Evolutionary conservation across 164 flowering plant species (phyloP).

Genomic region (Umbellularia californica): DNA sequence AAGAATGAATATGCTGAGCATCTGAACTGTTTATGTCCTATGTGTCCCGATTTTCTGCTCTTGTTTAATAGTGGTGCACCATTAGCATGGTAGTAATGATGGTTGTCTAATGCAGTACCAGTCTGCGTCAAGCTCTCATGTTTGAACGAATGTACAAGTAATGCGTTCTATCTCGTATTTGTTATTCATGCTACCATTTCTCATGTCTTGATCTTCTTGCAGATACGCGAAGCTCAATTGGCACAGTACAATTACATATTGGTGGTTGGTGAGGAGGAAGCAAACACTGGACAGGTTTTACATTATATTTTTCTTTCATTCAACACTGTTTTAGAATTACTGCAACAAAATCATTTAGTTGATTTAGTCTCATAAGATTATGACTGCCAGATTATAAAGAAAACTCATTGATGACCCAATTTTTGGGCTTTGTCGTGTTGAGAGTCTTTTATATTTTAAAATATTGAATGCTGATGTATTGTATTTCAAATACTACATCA

Average conservation of each 20-base stretch:
- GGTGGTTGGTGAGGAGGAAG: constrained; percentile 95
- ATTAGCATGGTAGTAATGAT: neutral
- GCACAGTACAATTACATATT: constrained; percentile 92
- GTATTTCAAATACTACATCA: too few species aligned
- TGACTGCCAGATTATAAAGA: too few species aligned
- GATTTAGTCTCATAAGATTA: neutral
- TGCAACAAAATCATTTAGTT: neutral
- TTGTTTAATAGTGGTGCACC: neutral
- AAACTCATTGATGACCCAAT: neutral
- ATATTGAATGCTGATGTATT: too few species aligned
- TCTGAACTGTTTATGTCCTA: neutral
- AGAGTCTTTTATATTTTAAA: too few species aligned
- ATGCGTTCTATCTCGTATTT: neutral
- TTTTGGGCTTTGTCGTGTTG: neutral
- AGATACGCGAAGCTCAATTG: constrained; percentile 96
- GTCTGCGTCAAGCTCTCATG: neutral
- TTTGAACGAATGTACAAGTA: neutral
- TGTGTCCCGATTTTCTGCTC: neutral
- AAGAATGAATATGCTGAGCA: neutral
- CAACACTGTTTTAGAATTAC: constrained; percentile 5
- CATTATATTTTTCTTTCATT: neutral
- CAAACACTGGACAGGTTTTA: constrained; percentile 61
- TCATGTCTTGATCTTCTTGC: constrained; percentile 6
- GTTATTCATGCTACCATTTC: neutral
- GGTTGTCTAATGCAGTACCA: neutral